phyloP scores from a whole-genome alignment of 2,329 filamentous ascomycete species.

The Sclerotinia borealis region DNA sequence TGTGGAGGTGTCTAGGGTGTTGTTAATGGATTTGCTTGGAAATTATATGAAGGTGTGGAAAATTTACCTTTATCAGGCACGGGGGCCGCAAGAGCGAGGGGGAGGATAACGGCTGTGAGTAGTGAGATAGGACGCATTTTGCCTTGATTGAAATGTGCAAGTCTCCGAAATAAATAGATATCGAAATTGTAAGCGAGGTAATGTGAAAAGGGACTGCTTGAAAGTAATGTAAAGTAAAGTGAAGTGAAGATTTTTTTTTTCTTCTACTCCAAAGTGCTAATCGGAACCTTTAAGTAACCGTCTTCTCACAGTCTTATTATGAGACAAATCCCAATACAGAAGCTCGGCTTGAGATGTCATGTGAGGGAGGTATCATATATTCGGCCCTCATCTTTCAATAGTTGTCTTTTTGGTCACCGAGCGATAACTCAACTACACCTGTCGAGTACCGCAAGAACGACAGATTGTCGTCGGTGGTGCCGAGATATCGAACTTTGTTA shows the following conservation, averaged over 20 bases:
- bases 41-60: neutral
- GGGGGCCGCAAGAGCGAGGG: conserved; percentile 1
- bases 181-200: neutral
- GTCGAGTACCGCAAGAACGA: neutral
- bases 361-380: neutral
- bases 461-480: neutral
- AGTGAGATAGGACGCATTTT: conserved; percentile 4
- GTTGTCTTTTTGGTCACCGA: neutral
- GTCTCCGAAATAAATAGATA: neutral
- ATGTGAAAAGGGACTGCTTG: neutral
- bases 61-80: neutral
- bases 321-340: neutral
- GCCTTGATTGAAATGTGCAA: neutral
- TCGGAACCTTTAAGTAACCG: neutral
- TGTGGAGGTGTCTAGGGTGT: neutral
- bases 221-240: neutral
- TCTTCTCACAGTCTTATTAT: too few species aligned
- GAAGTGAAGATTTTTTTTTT: neutral
- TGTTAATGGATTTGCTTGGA: neutral
- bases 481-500: neutral
- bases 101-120: neutral
- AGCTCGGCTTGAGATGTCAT: neutral
- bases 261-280: too few species aligned
- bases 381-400: neutral
- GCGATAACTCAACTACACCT: neutral